Evolutionary conservation across 805 yeast species (phyloP).

Genomic region (Ogataea pilisensis): DNA sequence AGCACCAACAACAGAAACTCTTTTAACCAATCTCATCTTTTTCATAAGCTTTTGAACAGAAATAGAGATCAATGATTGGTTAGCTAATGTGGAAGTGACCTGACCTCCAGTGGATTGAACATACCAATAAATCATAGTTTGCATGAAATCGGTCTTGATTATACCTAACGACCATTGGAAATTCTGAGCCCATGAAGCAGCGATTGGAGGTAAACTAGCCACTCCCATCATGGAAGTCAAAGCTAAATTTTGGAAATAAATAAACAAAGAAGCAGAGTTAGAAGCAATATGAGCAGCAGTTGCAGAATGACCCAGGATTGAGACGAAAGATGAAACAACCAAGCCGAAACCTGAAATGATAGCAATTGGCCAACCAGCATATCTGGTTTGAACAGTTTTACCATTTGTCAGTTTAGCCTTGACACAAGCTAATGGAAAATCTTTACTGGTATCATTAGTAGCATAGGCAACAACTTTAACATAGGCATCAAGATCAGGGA

Average conservation of each 20-base stretch:
- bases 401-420: conserved; percentile 83
- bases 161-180: conserved; percentile 96
- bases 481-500: conserved; percentile 93
- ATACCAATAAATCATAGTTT: conserved; percentile 85
- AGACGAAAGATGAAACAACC: conserved; percentile 79
- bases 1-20: conserved; percentile 38
- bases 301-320: conserved; percentile 81
- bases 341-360: conserved; percentile 86
- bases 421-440: conserved; percentile 77
- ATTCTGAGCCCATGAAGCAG: conserved; percentile 97
- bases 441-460: conserved; percentile 37
- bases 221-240: conserved; percentile 96
- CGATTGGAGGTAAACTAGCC: conserved; percentile 88
- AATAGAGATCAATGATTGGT: conserved; percentile 64
- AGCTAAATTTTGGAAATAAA: conserved; percentile 91
- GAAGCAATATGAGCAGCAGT: conserved; percentile 98
- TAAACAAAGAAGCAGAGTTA: conserved; percentile 85
- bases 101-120: conserved; percentile 92
- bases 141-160: conserved; percentile 72
- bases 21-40: conserved; percentile 25
- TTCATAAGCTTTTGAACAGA: conserved; percentile 64
- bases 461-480: conserved; percentile 69
- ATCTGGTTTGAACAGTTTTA: conserved; percentile 88
- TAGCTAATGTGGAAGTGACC: conserved; percentile 68
- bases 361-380: conserved; percentile 95